Base-by-base conservation (phyloP, 495 filamentous ascomycete genomes). In the Antarctomyces pellizariae region DNA sequence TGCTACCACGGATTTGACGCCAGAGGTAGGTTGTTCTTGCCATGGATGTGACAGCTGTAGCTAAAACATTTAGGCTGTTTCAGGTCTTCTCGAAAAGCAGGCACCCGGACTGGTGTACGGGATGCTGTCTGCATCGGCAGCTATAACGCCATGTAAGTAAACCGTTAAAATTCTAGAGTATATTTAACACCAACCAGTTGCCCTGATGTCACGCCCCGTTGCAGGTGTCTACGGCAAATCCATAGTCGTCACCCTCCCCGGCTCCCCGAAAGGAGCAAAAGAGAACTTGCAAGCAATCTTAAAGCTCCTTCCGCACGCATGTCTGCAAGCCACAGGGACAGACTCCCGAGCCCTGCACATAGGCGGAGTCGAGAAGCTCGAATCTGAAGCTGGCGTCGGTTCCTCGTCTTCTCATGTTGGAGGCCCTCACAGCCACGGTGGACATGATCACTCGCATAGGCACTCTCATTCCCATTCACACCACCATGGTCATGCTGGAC, bases 141-240 rank as follows among this genome's bases (percentile, higher is more conserved):
- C 64, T 18, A 67, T 92, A 32, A 99, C 86, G 3, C 80, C 82
- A 24, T 99, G 79, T 89, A 52, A 55, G 74, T 54, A 4, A 32
- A 22, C 25, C 16, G 19, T 11, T 12, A 22, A 27, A 11, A 14
- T 24, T 18, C 13, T n/a, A 17, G 7, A 13, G 21, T 27, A 8
- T 20, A 29, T 15, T 24, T 32, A 22, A 22, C 10, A 14, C 7
- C 16, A 1, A 13, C 5, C 35, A 91, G 79, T 95, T 52, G 89
- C 84, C n/a, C 68, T 91, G 53, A 95, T 95, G 86, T 74, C 86
- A 30, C 65, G 86, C 30, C 83, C 86, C 8, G 76, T 92, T 27
- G 89, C 89, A 25, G 86, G 86, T 6, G 71, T 89, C 7, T 62
- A 86, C 16, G 68, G 82, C 34, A 70, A 69, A 34, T 70, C 80